Conservation (phyloP, 106 monocot genomes). For the Alisma plantagoaquatica region DNA sequence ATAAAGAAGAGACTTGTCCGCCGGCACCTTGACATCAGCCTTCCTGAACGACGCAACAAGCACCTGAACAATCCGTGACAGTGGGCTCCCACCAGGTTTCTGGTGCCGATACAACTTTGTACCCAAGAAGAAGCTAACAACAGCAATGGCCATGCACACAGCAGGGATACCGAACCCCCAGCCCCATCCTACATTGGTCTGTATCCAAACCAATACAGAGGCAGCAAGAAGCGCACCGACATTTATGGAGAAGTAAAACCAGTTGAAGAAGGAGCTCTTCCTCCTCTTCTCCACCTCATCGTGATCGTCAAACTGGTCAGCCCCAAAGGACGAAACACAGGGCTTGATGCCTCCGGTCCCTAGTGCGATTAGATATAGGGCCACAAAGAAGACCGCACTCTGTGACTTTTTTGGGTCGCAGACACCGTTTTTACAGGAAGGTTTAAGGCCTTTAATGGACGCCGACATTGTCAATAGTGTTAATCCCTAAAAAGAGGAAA, state of each 20-base stretch:
- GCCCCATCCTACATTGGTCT: conserved; percentile 47
- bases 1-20: conserved; percentile 31
- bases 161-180: conserved; percentile 51
- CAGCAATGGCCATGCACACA: conserved; percentile 31
- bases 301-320: conserved; percentile 49
- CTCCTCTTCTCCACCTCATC: conserved; percentile 39
- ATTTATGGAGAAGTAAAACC: conserved; percentile 54
- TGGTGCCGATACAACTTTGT: conserved; percentile 32
- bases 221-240: conserved; percentile 42
- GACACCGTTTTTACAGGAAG: conserved; percentile 18
- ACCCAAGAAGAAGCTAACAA: conserved; percentile 40
- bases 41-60: conserved; percentile 29
- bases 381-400: conserved; percentile 17
- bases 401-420: conserved; percentile 21
- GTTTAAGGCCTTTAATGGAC: conserved; percentile 29
- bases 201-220: conserved; percentile 42
- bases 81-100: conserved; percentile 42
- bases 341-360: conserved; percentile 61
- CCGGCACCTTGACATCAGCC: conserved; percentile 13
- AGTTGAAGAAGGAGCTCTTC: conserved; percentile 63
- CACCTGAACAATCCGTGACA: conserved; percentile 40
- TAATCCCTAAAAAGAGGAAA: conserved; percentile 19
- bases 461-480: conserved; percentile 31
- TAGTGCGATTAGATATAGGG: conserved; percentile 45
- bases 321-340: conserved; percentile 52